Percentiles rank a stretch among this genome's conserved stretches.
phyloP scores from a whole-genome alignment of 2,329 filamentous ascomycete species.

The Pseudohalonectria lignicola region DNA sequence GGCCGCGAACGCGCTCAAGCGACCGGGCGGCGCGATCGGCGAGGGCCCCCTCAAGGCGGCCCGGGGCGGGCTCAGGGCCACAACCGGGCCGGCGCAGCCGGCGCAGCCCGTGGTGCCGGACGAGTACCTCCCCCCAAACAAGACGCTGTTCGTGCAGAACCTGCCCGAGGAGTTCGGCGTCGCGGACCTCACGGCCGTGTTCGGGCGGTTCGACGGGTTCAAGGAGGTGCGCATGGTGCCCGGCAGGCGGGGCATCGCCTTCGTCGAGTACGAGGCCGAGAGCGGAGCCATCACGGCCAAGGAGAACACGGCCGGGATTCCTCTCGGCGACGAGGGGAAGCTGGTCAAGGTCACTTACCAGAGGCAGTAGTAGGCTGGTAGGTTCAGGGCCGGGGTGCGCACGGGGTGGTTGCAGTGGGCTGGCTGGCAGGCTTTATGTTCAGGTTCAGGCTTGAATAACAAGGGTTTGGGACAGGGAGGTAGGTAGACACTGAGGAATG shows the following conservation, averaged over 20 bases:
- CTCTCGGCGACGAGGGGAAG: conserved; percentile 53
- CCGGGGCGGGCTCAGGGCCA: conserved; percentile 46
- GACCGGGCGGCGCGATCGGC: conserved; percentile 3
- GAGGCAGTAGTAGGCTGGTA: conserved; percentile 53
- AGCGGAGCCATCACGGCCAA: conserved; percentile 84
- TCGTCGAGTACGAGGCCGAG: conserved; percentile 92
- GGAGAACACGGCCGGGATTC: conserved; percentile 82
- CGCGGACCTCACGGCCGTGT: conserved; percentile 69
- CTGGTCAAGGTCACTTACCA: conserved; percentile 94
- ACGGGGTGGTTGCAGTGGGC: too few relatives aligned
- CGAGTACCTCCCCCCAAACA: conserved; percentile 95
- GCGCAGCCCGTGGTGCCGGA: conserved; percentile 73
- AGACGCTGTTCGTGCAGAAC: conserved; percentile 90
- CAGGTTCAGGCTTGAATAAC: too few relatives aligned
- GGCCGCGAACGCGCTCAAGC: conserved; percentile 54
- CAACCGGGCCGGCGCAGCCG: conserved; percentile 54
- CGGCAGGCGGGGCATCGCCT: conserved; percentile 78
- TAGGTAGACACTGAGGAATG: too few relatives aligned
- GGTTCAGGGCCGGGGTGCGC: too few relatives aligned
- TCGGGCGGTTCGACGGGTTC: conserved; percentile 86
- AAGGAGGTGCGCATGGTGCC: conserved; percentile 85
- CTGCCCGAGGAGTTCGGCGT: conserved; percentile 78
- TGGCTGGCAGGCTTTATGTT: too few relatives aligned
- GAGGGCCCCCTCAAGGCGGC: too few relatives aligned
- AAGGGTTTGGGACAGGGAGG: too few relatives aligned